A percentile compares a stretch with the other conserved stretches of the same genome.
phyloP scores from a whole-genome alignment of 306 rosid genomes.

The Cicer bijugum region DNA sequence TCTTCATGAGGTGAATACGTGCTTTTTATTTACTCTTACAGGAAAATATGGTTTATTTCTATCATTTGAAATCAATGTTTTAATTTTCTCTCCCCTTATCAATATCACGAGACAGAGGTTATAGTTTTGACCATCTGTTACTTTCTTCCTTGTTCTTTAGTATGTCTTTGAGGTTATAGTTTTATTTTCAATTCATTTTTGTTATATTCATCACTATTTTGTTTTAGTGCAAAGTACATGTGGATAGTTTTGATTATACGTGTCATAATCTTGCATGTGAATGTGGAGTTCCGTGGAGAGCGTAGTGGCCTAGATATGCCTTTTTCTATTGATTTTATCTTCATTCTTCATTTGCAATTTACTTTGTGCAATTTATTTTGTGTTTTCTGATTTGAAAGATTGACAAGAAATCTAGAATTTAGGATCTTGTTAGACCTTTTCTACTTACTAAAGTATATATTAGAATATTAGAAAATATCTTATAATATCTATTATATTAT shows the following conservation, averaged over 20 bases:
- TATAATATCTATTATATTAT: too few relatives aligned
- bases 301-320: conserved; percentile 11
- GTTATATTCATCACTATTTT: conserved; percentile 1
- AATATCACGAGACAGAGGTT: conserved; percentile 14
- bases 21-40: conserved; percentile 25
- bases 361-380: neutral
- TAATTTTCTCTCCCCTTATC: conserved; percentile 22
- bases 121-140: neutral
- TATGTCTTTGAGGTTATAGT: neutral
- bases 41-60: conserved; percentile 36
- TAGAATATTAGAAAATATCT: too few relatives aligned
- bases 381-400: neutral
- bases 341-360: conserved; percentile 6
- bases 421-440: neutral
- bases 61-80: conserved; percentile 21
- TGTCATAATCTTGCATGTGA: conserved; percentile 18
- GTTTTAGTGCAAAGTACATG: conserved; percentile 8
- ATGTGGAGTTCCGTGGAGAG: neutral
- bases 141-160: conserved; percentile 35
- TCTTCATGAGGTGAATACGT: conserved; percentile 82
- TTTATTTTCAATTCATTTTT: conserved; percentile 14
- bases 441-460: neutral
- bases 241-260: conserved; percentile 17
- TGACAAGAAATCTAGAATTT: conserved; percentile 1
- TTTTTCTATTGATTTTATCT: conserved; percentile 21